These are phyloP conservation scores for Raddia guianensis DNA, from an alignment of 176 grass and related monocot species.

Conservation along the genomic window DNA sequence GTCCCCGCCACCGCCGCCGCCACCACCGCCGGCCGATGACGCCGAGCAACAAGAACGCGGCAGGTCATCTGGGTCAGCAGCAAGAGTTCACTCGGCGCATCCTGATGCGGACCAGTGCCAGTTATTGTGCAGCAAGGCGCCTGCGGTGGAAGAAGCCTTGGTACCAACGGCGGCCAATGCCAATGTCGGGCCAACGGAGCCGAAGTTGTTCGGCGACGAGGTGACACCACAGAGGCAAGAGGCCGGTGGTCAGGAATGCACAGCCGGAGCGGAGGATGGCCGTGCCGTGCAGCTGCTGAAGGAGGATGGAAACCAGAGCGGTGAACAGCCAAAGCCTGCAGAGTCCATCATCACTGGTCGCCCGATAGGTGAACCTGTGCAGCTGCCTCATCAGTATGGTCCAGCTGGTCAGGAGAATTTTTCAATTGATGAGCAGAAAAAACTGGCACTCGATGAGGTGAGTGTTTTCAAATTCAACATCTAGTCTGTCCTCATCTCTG, in stretches of 20 bases:
- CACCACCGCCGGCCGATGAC: not conserved
- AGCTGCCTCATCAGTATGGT: not conserved
- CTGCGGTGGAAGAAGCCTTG: not conserved
- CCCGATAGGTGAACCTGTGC: not conserved
- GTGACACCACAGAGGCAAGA: not conserved
- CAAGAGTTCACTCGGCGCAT: not conserved
- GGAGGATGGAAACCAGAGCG: not conserved
- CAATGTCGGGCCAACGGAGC: not conserved
- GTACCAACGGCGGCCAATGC: not conserved
- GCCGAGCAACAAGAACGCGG: not conserved
- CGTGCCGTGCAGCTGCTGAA: not conserved
- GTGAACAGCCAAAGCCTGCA: not conserved
- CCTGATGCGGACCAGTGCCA: not conserved
- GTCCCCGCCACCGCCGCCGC: too few species aligned
- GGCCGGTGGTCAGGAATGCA: not conserved
- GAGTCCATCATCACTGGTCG: not conserved
- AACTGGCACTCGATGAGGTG: slow-evolving; percentile 14
- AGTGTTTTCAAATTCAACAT: not conserved
- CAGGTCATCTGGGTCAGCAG: not conserved
- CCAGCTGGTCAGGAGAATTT: not conserved
- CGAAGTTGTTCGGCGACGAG: not conserved
- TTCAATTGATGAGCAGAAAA: slow-evolving; percentile 1
- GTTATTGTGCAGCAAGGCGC: not conserved
- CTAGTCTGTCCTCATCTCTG: too few species aligned
- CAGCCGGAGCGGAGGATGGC: not conserved